Evolutionary conservation across 1,284 basidiomycete genomes (phyloP), one percentile per base, ranked within the genome.

Genomic region (Puccinia novopanici): DNA sequence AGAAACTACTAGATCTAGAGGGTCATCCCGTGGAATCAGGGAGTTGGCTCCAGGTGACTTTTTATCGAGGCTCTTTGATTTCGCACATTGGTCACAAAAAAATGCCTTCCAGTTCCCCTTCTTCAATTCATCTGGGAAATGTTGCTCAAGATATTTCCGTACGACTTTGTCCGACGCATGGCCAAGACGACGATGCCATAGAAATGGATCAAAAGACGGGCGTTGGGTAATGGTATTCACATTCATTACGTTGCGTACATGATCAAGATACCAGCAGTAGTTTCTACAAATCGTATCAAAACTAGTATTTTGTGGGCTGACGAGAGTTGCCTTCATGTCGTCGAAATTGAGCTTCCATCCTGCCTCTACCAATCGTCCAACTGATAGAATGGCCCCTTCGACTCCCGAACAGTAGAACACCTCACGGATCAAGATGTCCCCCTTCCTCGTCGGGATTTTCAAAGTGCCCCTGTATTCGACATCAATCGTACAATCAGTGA

Each of bases 371-470:
- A 70, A 22, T 30, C 67, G 4, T 17, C 67, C 67, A 24, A 42
- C 50, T 12, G 67, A 70, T 1, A 70, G 24, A 27, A 70, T 70
- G 13, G 45, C 19, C 42, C 67, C 67, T 27, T 70, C 50, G 1
- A 70, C 24, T 50, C 42, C 67, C 4, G 48, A n/a, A 17, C 67
- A 70, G 24, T 13, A 70, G 24, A n/a, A 70, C 2, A 70, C 42
- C 3, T 50, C 67, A 4, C 50, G 42, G 24, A 70, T 45, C 42
- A n/a, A 40, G 3, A 70, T 48, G 19, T 8, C 27, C 42, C 67
- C 67, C 42, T n/a, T 70, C 67, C 6, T 13, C 15, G 67, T 70
- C 45, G 67, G 67, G 22, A 70, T 70, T 24, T 27, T 70, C 67
- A 70, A 17, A 4, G 42, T 70, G 45, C 45, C 45, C 6, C 6